Evolutionary conservation across 2,329 filamentous ascomycete genomes (phyloP).

Genomic region (Biscogniauxia marginata): DNA sequence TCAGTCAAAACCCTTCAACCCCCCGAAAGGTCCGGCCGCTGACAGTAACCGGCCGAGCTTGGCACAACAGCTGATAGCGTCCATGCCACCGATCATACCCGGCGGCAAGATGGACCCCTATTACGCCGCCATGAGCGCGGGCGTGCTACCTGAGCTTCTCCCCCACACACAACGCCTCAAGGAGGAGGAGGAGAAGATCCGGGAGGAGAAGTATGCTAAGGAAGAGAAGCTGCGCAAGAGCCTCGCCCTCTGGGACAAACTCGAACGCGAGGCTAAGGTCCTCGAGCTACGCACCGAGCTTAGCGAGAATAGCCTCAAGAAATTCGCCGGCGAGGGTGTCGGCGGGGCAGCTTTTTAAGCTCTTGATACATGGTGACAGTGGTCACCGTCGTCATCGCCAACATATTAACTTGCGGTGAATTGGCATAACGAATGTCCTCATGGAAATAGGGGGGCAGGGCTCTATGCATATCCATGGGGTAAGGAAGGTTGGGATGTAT

Average conservation of each 20-base stretch:
- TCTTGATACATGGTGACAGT: background rate
- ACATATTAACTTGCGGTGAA: too few relatives aligned
- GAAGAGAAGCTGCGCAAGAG: conserved; percentile 55
- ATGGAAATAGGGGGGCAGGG: too few relatives aligned
- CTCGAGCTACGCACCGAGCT: conserved; percentile 57
- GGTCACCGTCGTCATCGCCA: too few relatives aligned
- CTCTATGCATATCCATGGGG: too few relatives aligned
- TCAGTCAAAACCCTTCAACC: conserved; percentile 51
- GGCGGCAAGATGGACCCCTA: conserved; percentile 54
- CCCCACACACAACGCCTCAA: conserved; percentile 52
- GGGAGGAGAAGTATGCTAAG: conserved; percentile 51
- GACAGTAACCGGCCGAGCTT: conserved; percentile 41
- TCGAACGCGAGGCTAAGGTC: conserved; percentile 53
- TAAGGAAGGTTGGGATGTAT: too few relatives aligned
- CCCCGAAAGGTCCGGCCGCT: conserved; percentile 53
- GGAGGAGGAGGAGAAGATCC: conserved; percentile 58
- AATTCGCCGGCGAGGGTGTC: conserved; percentile 54
- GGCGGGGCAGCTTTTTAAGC: conserved; percentile 54
- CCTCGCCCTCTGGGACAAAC: conserved; percentile 52
- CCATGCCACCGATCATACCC: conserved; percentile 50
- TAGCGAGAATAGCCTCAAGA: conserved; percentile 56
- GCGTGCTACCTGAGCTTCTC: conserved; percentile 54
- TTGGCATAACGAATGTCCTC: too few relatives aligned
- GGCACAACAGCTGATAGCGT: conserved; percentile 51
- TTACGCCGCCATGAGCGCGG: conserved; percentile 42